These are phyloP conservation scores for Recurvomyces mirabilis DNA, from an alignment of 495 filamentous ascomycete genomes.

Conservation along the genomic window DNA sequence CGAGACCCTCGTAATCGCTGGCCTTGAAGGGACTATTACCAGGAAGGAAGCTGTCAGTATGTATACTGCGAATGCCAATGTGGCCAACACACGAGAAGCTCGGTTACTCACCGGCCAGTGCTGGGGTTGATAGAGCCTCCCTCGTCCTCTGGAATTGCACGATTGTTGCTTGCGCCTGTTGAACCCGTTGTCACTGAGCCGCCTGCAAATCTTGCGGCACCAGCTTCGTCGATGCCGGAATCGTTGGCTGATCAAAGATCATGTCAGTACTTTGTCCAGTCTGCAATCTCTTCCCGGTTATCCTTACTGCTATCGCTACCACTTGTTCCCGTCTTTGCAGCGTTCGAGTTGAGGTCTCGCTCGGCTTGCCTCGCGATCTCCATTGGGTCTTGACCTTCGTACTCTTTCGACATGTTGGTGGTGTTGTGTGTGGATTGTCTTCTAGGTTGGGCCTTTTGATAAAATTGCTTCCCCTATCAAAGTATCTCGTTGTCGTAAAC, in stretches of 20 bases:
- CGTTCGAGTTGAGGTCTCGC: constrained; percentile 43
- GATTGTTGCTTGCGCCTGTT: constrained; percentile 40
- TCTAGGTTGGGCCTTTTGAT: neutral
- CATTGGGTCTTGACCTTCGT: constrained; percentile 28
- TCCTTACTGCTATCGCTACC: constrained; percentile 37
- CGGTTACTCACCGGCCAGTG: constrained; percentile 41
- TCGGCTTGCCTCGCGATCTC: constrained; percentile 37
- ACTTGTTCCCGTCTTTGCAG: constrained; percentile 37
- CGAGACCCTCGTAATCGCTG: constrained; percentile 39
- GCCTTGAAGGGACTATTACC: constrained; percentile 33
- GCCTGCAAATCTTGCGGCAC: constrained; percentile 35
- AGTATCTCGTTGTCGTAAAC: no score
- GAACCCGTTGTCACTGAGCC: constrained; percentile 38
- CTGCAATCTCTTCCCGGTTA: no score
- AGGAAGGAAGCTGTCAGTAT: no score
- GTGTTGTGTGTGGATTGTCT: neutral
- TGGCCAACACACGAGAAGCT: no score
- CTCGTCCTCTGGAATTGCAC: constrained; percentile 42
- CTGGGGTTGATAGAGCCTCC: constrained; percentile 38
- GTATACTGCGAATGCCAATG: no score
- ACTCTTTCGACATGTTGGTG: constrained; percentile 24
- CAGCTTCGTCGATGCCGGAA: constrained; percentile 43
- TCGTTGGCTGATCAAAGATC: constrained; percentile 40
- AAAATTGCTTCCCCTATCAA: neutral
- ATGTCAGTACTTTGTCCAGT: no score